Conservation (phyloP, 305 asterid genomes). For the Fraxinus greggii region DNA sequence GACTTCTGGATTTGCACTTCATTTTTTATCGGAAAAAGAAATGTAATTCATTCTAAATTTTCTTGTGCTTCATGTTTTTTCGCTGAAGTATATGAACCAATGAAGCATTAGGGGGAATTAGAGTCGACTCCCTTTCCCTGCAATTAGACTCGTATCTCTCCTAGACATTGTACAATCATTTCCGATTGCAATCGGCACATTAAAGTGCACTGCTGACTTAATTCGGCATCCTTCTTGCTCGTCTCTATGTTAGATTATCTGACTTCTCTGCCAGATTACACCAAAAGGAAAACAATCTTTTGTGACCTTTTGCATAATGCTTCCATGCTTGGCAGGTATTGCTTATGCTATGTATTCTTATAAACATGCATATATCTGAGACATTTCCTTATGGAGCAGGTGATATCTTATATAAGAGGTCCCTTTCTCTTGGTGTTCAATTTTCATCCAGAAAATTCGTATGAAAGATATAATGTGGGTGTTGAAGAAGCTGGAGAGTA, state of each 20-base stretch:
- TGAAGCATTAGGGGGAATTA: background rate
- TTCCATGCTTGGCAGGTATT: background rate
- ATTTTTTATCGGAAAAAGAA: background rate
- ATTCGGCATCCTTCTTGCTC: background rate
- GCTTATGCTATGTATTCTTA: constrained; percentile 1
- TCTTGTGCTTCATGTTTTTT: background rate
- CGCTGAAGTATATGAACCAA: background rate
- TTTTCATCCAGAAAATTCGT: constrained; percentile 75
- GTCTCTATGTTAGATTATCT: background rate
- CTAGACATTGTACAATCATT: background rate
- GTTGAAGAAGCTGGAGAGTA: constrained; percentile 99
- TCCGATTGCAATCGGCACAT: background rate
- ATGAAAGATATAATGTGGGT: constrained; percentile 64
- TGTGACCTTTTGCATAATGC: background rate
- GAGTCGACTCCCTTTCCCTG: background rate
- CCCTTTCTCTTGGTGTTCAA: constrained; percentile 80
- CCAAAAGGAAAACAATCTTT: background rate
- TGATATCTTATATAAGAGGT: constrained; percentile 77
- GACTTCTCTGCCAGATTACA: background rate
- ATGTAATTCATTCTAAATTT: background rate
- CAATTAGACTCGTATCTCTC: background rate
- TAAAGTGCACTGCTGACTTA: background rate
- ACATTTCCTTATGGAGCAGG: constrained; percentile 53
- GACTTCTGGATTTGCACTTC: background rate
- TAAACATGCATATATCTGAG: constrained; percentile 24